These are phyloP conservation scores for Quillaja saponaria DNA, from an alignment of 306 rosid species.

Conservation along the genomic window DNA sequence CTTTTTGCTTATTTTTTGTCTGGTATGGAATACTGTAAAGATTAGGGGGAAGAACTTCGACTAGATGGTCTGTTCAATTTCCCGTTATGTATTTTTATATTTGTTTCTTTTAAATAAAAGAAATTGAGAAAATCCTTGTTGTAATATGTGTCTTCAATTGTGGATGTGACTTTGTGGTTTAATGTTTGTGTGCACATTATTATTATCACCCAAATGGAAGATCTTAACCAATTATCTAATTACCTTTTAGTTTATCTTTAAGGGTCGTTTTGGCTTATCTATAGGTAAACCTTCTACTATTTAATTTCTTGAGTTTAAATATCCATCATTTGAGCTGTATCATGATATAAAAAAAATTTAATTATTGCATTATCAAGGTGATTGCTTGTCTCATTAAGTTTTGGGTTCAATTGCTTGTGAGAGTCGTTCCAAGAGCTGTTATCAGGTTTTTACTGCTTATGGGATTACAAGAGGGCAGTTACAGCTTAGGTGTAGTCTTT, in stretches of 20 bases:
- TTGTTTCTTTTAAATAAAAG: conserved; percentile 16
- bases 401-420: conserved; percentile 15
- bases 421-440: no score
- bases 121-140: conserved; percentile 18
- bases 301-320: neutral
- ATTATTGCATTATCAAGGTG: neutral
- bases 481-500: neutral
- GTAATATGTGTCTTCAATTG: neutral
- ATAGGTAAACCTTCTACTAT: no score
- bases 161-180: neutral
- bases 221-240: neutral
- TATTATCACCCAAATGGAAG: conserved; percentile 3
- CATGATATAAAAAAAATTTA: neutral
- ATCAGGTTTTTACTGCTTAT: no score
- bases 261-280: no score
- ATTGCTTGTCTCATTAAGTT: conserved; percentile 8
- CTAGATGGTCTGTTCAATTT: conserved; percentile 31
- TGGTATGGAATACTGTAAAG: conserved; percentile 35
- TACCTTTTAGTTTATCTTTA: no score
- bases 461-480: conserved; percentile 18
- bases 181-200: neutral
- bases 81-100: conserved; percentile 5
- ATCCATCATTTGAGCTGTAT: neutral
- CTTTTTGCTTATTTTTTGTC: no score
- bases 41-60: conserved; percentile 7